Conservation (phyloP, 768 basidiomycete species). For the Russula ochroleuca region DNA sequence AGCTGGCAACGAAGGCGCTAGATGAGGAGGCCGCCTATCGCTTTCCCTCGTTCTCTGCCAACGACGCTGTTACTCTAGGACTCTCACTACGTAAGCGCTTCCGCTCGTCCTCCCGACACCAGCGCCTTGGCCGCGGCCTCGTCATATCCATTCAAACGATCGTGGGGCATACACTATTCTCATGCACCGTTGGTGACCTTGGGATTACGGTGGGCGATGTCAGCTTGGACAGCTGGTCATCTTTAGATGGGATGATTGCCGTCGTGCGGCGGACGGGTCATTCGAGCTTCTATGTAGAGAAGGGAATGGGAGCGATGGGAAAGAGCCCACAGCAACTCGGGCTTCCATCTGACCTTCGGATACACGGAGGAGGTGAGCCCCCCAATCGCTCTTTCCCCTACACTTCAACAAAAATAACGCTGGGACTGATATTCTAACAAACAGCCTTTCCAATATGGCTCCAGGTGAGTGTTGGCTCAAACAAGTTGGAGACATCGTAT, state of each 20-base stretch:
- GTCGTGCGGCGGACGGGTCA: constrained; percentile 79
- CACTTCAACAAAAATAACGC: background rate
- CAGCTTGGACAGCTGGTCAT: constrained; percentile 75
- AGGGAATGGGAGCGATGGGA: constrained; percentile 80
- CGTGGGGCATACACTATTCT: constrained; percentile 72
- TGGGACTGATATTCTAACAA: constrained; percentile 5
- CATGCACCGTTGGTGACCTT: constrained; percentile 80
- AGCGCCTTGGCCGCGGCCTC: constrained; percentile 67
- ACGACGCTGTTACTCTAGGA: constrained; percentile 76
- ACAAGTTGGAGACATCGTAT: background rate
- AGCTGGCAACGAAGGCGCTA: constrained; percentile 67
- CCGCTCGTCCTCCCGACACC: constrained; percentile 62
- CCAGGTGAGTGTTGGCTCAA: constrained; percentile 46
- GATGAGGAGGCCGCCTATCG: constrained; percentile 65
- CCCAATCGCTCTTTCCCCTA: background rate
- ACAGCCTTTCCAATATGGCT: constrained; percentile 83
- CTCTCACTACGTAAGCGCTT: constrained; percentile 83
- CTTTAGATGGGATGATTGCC: constrained; percentile 73
- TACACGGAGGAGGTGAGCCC: constrained; percentile 73
- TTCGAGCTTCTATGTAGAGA: constrained; percentile 82
- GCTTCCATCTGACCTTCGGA: constrained; percentile 56
- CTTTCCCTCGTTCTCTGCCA: constrained; percentile 68
- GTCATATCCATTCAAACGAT: constrained; percentile 77
- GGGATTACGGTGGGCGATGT: constrained; percentile 67
- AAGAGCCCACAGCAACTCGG: constrained; percentile 72